phyloP scores from a whole-genome alignment of 2,329 filamentous ascomycete genomes.

The Hypoxylon sp. region DNA sequence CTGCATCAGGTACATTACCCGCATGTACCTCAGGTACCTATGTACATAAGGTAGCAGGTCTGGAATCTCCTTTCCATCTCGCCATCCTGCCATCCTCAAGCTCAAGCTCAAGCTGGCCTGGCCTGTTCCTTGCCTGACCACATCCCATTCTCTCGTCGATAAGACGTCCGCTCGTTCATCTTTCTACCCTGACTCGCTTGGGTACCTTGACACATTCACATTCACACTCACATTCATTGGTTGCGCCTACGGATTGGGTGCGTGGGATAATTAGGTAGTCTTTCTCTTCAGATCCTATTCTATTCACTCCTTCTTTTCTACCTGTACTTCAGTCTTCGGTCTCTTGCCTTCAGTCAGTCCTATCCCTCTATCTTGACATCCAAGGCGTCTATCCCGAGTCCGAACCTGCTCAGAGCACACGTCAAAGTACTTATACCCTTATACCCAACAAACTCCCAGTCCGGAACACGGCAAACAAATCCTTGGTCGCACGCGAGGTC shows the following conservation, averaged over 20 bases:
- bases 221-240: background rate
- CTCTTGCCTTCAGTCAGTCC: background rate
- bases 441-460: too few relatives aligned
- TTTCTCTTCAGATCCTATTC: constrained; percentile 8
- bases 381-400: background rate
- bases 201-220: background rate
- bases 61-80: constrained; percentile 12
- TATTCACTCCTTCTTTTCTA: constrained; percentile 19
- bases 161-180: constrained; percentile 24
- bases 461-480: background rate
- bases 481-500: background rate
- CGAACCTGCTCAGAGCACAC: background rate
- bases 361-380: background rate
- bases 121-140: constrained; percentile 31
- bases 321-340: background rate
- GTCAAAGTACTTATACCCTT: background rate
- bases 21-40: too few relatives aligned
- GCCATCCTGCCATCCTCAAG: constrained; percentile 1
- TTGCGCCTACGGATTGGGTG: too few relatives aligned
- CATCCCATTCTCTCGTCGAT: constrained; percentile 18
- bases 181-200: constrained; percentile 4
- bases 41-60: too few relatives aligned
- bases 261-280: background rate
- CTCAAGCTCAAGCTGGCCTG: too few relatives aligned
- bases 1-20: background rate